A percentile compares a stretch with the other conserved stretches of the same genome.
Conservation (phyloP, 768 basidiomycete genomes). For the Termitomyces titanicus region DNA sequence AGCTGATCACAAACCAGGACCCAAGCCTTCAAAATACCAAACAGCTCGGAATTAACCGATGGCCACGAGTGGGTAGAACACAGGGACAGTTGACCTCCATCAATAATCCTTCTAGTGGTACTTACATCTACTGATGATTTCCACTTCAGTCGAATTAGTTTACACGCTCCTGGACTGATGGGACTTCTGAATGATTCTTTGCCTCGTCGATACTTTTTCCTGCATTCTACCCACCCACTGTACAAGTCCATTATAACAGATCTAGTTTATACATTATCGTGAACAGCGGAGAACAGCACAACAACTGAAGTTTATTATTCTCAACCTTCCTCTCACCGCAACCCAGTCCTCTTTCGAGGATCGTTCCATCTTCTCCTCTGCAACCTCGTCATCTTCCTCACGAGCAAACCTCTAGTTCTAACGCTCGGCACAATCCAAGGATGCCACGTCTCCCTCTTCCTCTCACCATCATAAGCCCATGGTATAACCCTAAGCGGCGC, state of each 20-base stretch:
- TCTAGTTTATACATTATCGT: not conserved
- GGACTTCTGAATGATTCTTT: too few relatives aligned
- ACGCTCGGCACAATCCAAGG: constrained; percentile 13
- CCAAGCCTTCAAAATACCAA: too few relatives aligned
- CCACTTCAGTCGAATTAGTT: too few relatives aligned
- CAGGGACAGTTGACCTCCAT: too few relatives aligned
- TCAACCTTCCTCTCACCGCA: not conserved
- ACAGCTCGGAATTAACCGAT: too few relatives aligned
- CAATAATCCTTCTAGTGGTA: too few relatives aligned
- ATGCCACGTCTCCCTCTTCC: not conserved
- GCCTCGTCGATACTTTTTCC: too few relatives aligned
- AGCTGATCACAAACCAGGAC: too few relatives aligned
- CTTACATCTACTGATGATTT: too few relatives aligned
- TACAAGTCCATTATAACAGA: not conserved
- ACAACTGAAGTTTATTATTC: not conserved
- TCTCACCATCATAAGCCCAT: constrained; percentile 7
- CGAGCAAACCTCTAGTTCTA: constrained; percentile 7
- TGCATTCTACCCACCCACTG: not conserved
- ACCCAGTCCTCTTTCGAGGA: not conserved
- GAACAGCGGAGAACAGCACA: not conserved
- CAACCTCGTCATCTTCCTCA: not conserved
- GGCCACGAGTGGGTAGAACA: too few relatives aligned
- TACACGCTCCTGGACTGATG: too few relatives aligned
- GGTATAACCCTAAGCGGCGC: constrained; percentile 9
- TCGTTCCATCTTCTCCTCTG: not conserved